Base-by-base conservation (phyloP, 192 early-diverging fungal genomes). In the Radiomyces spectabilis region DNA sequence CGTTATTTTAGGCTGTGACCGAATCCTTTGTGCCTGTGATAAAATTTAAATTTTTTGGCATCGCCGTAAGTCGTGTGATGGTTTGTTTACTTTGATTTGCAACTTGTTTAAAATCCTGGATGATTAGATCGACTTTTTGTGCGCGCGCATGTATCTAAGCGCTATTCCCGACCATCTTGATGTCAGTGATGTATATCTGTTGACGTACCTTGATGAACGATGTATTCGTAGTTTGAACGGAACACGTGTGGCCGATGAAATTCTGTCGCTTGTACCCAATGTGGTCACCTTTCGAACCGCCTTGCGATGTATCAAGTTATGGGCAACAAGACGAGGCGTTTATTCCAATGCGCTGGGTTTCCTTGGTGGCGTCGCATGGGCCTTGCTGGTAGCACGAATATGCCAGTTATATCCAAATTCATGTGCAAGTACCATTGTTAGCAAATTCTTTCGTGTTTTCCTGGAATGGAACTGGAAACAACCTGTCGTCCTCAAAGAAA, bases 81-180 rank as follows among this genome's bases (percentile, higher is more conserved):
- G n/a, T n/a, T n/a, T n/a, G n/a, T n/a, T n/a, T n/a, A n/a, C n/a
- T n/a, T n/a, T n/a, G n/a, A n/a, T n/a, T n/a, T n/a, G n/a, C n/a
- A n/a, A n/a, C n/a, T n/a, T n/a, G n/a, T n/a, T n/a, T n/a, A n/a
- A n/a, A n/a, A n/a, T n/a, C n/a, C n/a, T n/a, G n/a, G n/a, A n/a
- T n/a, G n/a, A n/a, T n/a, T 57, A 91, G 77, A 94, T 96, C 48
- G 94, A 98, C 87, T 72, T 98, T 48, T 73, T 93, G 1, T 95
- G 93, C 75, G 89, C 94, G 3, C 62, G 77, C 37, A 67, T 98
- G 19, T 65, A 73, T 32, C 41, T 84, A 27, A 59, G 80, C 22
- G 73, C 73, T 12, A 78, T 98, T 38, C 87, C 90, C 1, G 85
- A 94, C 38, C 77, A 85, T 53, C 71, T 93, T 32, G 86, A 94